Base-by-base conservation (phyloP, 805 yeast species). In the Ogataea salicorniae region DNA sequence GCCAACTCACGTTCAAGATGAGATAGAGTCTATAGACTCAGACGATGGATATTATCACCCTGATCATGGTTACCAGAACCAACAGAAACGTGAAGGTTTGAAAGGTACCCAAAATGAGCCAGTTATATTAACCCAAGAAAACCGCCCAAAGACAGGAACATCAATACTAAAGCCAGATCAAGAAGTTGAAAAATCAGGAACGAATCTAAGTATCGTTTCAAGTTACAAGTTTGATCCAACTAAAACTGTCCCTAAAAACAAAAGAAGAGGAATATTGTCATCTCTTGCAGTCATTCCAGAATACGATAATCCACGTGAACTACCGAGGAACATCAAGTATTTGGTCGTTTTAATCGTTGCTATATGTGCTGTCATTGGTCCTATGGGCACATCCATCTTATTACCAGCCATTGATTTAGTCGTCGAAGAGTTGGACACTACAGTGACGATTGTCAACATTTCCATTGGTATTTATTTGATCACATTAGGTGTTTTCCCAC, bases 301-400 rank as follows among this genome's bases (percentile, higher is more conserved):
- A 62, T 83, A 81, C 57, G 76, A 77, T 41, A 88, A 88, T 58
- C 83, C 96, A 1, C 67, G 89, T 47, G 77, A 77, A 15, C 80
- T 83, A 55, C 82, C 89, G 5, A 48, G 54, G 1, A 49, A 50
- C 2, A 59, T 74, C 46, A 87, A 87, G 58, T 58, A 65, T 43
- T 46, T 73, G n/a, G 70, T 88, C 39, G 85, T 86, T 0, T 68
- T 77, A 34, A 69, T 86, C 15, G 79, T 87, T 42, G 91, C 92
- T 0, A 67, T 77, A 48, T 90, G 91, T 6, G 85, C 91, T 1
- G 68, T 84, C 61, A 76, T 85, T 46, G 96, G 95, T 0, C 95
- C 96, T 6, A 85, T 88, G 94, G 95, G 94, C 13, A 83, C 94
- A 1, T 83, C 94, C 0, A 86, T 88, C 43, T 72, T 88, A 58